Conservation (phyloP, 192 early-diverging fungal genomes). For the Gaertneriomyces semiglobifer region DNA sequence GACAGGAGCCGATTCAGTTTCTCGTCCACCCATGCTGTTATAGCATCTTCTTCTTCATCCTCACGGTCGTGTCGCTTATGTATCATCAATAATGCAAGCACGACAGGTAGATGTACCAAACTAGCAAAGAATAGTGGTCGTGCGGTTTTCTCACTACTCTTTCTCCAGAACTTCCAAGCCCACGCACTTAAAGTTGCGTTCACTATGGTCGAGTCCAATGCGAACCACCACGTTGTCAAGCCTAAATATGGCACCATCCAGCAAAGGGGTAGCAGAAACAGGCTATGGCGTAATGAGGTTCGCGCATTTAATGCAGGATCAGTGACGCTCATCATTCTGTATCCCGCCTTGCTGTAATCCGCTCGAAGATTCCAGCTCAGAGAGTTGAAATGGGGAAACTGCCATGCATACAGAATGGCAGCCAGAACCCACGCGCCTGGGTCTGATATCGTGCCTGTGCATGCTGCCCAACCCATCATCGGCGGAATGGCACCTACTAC, state of each 20-base stretch:
- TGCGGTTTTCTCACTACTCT: constrained; percentile 76
- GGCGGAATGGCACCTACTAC: constrained; percentile 97
- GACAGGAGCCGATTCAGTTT: no score
- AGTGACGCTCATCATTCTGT: constrained; percentile 88
- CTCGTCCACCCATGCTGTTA: no score
- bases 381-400: constrained; percentile 98
- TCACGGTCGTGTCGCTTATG: constrained; percentile 62
- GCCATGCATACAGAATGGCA: constrained; percentile 88
- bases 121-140: constrained; percentile 87
- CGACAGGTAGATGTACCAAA: constrained; percentile 80
- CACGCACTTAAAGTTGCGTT: constrained; percentile 71
- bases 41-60: constrained; percentile 24
- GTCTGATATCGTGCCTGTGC: constrained; percentile 62
- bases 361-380: constrained; percentile 84
- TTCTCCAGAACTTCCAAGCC: constrained; percentile 76
- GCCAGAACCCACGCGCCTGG: constrained; percentile 80
- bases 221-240: constrained; percentile 74
- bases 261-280: constrained; percentile 71
- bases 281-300: constrained; percentile 76
- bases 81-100: constrained; percentile 82
- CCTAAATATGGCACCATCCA: constrained; percentile 60
- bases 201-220: constrained; percentile 67
- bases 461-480: constrained; percentile 96
- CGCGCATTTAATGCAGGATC: constrained; percentile 85
- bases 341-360: constrained; percentile 97